Evolutionary conservation across 2,329 filamentous ascomycete genomes (phyloP).

Genomic region (Hypomyces rosellus): DNA sequence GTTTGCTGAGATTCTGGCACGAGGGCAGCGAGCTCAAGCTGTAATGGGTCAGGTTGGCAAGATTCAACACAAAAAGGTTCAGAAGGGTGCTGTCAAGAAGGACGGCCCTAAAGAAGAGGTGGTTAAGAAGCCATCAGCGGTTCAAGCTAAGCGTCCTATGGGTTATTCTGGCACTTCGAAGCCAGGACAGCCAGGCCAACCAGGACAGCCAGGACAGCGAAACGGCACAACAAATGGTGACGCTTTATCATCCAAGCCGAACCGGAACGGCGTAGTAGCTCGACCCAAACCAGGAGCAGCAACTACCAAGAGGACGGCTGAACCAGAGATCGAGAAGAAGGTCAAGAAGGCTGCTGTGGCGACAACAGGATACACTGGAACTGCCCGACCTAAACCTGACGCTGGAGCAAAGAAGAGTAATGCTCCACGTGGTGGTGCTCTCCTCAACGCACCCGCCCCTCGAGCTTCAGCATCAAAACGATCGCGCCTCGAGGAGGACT

Average conservation of each 20-base stretch:
- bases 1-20: constrained; percentile 67
- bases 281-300: constrained; percentile 2
- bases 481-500: constrained; percentile 49
- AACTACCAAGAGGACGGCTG: constrained; percentile 16
- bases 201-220: constrained; percentile 16
- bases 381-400: constrained; percentile 51
- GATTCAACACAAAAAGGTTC: constrained; percentile 69
- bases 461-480: constrained; percentile 24
- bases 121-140: constrained; percentile 23
- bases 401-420: constrained; percentile 27
- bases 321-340: constrained; percentile 46
- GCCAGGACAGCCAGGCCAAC: constrained; percentile 10
- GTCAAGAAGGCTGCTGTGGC: constrained; percentile 54
- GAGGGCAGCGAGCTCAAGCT: constrained; percentile 60
- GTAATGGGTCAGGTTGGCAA: constrained; percentile 58
- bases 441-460: constrained; percentile 29
- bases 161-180: constrained; percentile 30
- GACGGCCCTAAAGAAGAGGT: constrained; percentile 34
- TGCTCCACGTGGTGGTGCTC: constrained; percentile 33
- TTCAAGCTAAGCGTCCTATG: constrained; percentile 18
- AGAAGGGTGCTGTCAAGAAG: constrained; percentile 52
- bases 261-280: constrained; percentile 3
- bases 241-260: constrained; percentile 5
- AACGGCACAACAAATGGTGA: constrained; percentile 16
- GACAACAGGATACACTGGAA: constrained; percentile 61